Base-by-base conservation (phyloP, 2,329 filamentous ascomycete genomes). In the Trematosphaeria pertusa region DNA sequence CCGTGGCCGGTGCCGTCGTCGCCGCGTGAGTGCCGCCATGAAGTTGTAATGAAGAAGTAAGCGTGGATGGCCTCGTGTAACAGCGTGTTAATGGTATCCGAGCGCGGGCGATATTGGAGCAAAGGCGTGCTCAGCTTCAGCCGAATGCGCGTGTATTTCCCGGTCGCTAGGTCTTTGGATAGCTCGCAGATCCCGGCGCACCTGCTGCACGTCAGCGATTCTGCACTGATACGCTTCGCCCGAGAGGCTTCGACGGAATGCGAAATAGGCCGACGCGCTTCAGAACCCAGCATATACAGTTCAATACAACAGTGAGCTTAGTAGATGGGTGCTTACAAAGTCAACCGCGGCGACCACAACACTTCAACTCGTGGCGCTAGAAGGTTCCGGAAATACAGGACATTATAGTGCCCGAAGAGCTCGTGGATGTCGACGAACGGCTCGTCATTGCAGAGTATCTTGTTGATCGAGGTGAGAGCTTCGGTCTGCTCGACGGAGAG, bases 161-260 rank as follows among this genome's bases (percentile, higher is more conserved):
- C 67, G 9, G 62, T 67, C 14, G 64, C 46, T 12, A 63, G 53
- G 42, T 75, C 71, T 40, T 69, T 73, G 30, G 70, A 66, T 21
- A 77, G 67, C 48, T 77, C 75, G 53, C 75, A 77, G 45, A 75
- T 74, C 33, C 74, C 75, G 43, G 75, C 75, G 53, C 75, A 76
- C 32, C 70, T 69, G 30, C 19, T 34, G 48, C 37, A 14, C 8
- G 24, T 28, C 12, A 28, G 24, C 24, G 12, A n/a, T n/a, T n/a
- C n/a, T n/a, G n/a, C n/a, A n/a, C n/a, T n/a, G n/a, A n/a, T n/a
- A n/a, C n/a, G n/a, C n/a, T n/a, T n/a, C n/a, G n/a, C n/a, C n/a
- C n/a, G n/a, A n/a, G n/a, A n/a, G n/a, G n/a, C n/a, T n/a, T n/a
- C n/a, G n/a, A n/a, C n/a, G n/a, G n/a, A n/a, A n/a, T n/a, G n/a